phyloP scores from a whole-genome alignment of 257 asterid genomes.

The Fraxinus americana region DNA sequence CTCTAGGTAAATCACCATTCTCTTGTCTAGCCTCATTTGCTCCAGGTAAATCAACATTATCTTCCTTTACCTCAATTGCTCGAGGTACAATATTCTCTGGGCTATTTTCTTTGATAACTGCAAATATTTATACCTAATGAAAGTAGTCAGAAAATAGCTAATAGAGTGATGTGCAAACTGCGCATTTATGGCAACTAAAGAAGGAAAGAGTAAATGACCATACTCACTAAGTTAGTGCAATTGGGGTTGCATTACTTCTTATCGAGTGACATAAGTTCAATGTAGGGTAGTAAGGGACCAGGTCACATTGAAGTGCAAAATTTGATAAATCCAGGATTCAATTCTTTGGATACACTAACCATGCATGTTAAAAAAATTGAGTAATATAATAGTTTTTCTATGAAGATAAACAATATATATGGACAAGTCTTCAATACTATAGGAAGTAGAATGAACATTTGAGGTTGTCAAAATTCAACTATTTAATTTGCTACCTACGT shows the following conservation, averaged over 20 bases:
- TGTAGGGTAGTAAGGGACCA: neutral
- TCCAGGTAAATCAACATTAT: constrained; percentile 11
- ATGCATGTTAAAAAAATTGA: neutral
- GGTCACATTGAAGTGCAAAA: neutral
- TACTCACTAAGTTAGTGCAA: neutral
- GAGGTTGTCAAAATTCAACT: constrained; percentile 3
- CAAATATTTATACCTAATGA: constrained; percentile 34
- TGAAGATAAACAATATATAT: neutral
- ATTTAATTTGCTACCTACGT: constrained; percentile 19
- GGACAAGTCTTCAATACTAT: too few species aligned
- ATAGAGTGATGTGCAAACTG: neutral
- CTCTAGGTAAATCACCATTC: constrained; percentile 12
- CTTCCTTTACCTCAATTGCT: neutral
- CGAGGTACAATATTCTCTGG: too few species aligned
- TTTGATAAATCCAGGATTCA: neutral
- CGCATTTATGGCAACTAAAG: neutral
- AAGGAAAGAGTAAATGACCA: neutral
- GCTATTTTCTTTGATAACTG: constrained; percentile 67
- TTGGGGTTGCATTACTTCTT: neutral
- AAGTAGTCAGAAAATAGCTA: constrained; percentile 22
- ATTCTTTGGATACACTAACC: neutral
- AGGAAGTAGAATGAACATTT: neutral
- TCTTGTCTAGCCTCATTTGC: constrained; percentile 19
- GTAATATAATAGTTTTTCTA: neutral
- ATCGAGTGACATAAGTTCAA: neutral